Base-by-base conservation (phyloP, 768 basidiomycete species). In the Rhizopogon salebrosus region DNA sequence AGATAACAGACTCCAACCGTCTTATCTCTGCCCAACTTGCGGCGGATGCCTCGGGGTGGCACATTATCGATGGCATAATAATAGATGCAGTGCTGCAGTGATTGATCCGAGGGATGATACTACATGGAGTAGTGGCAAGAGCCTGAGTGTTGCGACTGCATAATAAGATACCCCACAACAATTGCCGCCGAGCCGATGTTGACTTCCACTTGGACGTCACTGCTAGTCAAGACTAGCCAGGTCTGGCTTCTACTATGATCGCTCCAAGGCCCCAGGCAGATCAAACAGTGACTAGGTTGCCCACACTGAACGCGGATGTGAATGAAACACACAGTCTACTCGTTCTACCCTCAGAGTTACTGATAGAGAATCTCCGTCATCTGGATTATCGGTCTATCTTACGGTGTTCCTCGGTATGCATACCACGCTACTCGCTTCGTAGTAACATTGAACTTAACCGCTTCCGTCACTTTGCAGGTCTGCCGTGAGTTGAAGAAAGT, bases 401-500 rank as follows among this genome's bases (percentile, higher is more conserved):
- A 7, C 43, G 34, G 11, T 53, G 52, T 18, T 53, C 29, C 13
- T 51, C 48, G 3, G 52, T 53, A 53, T 10, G 52, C 27, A 16
- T 48, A 2, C n/a, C 20, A 49, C 16, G 4, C 16, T 13, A 4
- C 13, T 18, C 36, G 23, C 22, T 42, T 34, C 2, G 9, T 34
- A 18, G 20, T 6, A 3, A 5, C 31, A 10, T 50, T 5, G 20
- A 37, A 23, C 26, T 34, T 49, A 20, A 10, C 29, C 14, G 2
- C 18, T 27, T 34, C 10, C 34, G 14, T 18, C 48, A 13, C 10
- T 20, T 49, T 26, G 2, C 42, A 67, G 66, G 64, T 65, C 2
- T 67, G 68, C 38, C 57, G 41, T 20, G 42, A 41, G 20, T 37
- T 63, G 26, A 51, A 54, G 1, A 57, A 54, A 10, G 35, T 65